phyloP scores from a whole-genome alignment of 2,329 filamentous ascomycete genomes.

The Bretziella fagacearum region DNA sequence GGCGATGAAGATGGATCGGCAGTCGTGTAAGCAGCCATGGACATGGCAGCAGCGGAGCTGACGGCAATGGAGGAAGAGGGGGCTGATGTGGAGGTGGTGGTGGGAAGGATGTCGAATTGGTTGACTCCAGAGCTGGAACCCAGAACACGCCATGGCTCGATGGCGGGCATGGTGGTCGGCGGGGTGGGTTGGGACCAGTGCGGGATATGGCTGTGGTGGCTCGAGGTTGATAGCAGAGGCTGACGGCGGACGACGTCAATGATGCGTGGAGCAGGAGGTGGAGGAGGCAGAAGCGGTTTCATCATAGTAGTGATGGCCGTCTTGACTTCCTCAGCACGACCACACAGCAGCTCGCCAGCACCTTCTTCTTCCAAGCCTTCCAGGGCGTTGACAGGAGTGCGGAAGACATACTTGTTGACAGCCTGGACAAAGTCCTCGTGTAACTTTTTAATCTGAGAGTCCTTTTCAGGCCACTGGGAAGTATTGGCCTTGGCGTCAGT shows the following conservation, averaged over 20 bases:
- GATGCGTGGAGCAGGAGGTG: constrained; percentile 21
- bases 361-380: constrained; percentile 96
- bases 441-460: constrained; percentile 87
- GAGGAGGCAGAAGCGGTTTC: constrained; percentile 68
- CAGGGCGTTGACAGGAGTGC: constrained; percentile 70
- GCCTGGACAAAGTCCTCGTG: constrained; percentile 94
- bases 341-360: constrained; percentile 78
- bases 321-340: constrained; percentile 89
- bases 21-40: constrained; percentile 5
- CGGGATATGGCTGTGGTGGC: constrained; percentile 1
- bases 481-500: constrained; percentile 76
- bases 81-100: constrained; percentile 4
- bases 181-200: constrained; percentile 36
- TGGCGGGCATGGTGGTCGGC: constrained; percentile 46
- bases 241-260: constrained; percentile 68
- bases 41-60: constrained; percentile 1
- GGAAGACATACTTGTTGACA: constrained; percentile 92
- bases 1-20: constrained; percentile 9
- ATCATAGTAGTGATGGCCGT: constrained; percentile 67
- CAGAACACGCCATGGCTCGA: constrained; percentile 81
- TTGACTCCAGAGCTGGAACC: constrained; percentile 74
- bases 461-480: constrained; percentile 93
- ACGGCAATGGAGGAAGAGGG: background rate
- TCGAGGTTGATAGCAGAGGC: constrained; percentile 48
- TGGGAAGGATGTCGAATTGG: constrained; percentile 24